Evolutionary conservation across 2,329 filamentous ascomycete genomes (phyloP).

Genomic region (Teratosphaeria nubilosa): DNA sequence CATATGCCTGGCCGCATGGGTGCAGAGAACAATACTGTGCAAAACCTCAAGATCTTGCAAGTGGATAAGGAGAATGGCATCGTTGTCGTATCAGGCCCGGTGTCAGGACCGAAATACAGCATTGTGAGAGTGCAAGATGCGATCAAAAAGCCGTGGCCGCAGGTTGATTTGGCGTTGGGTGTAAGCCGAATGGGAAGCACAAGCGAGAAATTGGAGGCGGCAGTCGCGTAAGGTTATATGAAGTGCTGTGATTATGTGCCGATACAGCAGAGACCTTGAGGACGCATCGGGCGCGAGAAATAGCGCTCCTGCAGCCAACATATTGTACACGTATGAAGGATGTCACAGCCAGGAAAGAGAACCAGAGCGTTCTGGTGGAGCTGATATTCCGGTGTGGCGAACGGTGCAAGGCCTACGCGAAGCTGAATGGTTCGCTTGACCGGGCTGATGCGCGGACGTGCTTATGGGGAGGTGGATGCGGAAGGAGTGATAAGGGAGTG

Average conservation of each 20-base stretch:
- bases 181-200: slow-evolving; percentile 8
- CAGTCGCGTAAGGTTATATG: neutral
- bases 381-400: neutral
- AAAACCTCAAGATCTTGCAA: slow-evolving; percentile 83
- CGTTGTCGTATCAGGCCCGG: slow-evolving; percentile 75
- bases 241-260: neutral
- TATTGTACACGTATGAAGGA: neutral
- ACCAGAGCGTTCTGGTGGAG: neutral
- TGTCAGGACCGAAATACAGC: slow-evolving; percentile 80
- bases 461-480: neutral
- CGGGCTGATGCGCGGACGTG: no score
- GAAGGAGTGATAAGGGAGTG: neutral
- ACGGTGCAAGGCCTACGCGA: no score
- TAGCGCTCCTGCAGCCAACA: neutral
- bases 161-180: slow-evolving; percentile 27
- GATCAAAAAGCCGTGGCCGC: slow-evolving; percentile 71
- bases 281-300: neutral
- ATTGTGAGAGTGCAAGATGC: slow-evolving; percentile 82
- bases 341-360: neutral
- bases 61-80: slow-evolving; percentile 80
- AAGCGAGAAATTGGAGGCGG: slow-evolving; percentile 5
- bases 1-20: slow-evolving; percentile 98
- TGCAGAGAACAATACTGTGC: slow-evolving; percentile 73
- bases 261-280: neutral
- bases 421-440: neutral